Evolutionary conservation across 202 grass and related monocot species (phyloP), one percentile per base, ranked within the genome.

Genomic region (Dendrocalamus latiflorus): DNA sequence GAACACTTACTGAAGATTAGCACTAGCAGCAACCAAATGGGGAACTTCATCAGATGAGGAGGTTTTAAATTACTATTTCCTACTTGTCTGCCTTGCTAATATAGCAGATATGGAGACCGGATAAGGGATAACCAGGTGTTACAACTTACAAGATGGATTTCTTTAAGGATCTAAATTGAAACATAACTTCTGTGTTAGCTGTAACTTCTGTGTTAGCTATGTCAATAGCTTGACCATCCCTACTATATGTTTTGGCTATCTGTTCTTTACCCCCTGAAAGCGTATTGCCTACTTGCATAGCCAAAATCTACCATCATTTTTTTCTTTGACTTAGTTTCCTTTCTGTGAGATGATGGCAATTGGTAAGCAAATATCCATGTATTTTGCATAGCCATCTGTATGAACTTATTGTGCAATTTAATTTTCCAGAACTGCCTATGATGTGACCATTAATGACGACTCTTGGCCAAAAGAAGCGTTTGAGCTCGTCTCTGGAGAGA

Each of bases 361-460:
- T 69, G 3, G 14, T 5, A 38, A 76, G 18, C 18, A n/a, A 62
- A 58, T 68, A 56, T 42, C 6, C 28, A 68, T 78, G 34, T 53
- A 47, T 80, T 76, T 70, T 26, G 17, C 11, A n/a, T 57, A 15
- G 20, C 43, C 20, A 67, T 47, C 39, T 73, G 41, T 36, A 61
- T 57, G 17, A 12, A 85, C 63, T 64, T 56, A 55, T 34, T 65
- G 9, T 65, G 51, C 30, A 45, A 41, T 25, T 17, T 78, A 22
- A 83, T 42, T 56, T 9, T 87, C 49, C 57, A 94, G 96, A 70
- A 99, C 93, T 91, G 96, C 96, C 34, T 99, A 99, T 91, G 93
- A 99, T 82, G 89, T 99, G 78, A 84, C 56, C 78, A 80, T 99
- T 53, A 96, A 87, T 41, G 96, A 96, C 34, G 96, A 96, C 86